Percentiles rank a stretch among this genome's conserved stretches.
phyloP scores from a whole-genome alignment of 148 eudicot species.

The Cornus florida region DNA sequence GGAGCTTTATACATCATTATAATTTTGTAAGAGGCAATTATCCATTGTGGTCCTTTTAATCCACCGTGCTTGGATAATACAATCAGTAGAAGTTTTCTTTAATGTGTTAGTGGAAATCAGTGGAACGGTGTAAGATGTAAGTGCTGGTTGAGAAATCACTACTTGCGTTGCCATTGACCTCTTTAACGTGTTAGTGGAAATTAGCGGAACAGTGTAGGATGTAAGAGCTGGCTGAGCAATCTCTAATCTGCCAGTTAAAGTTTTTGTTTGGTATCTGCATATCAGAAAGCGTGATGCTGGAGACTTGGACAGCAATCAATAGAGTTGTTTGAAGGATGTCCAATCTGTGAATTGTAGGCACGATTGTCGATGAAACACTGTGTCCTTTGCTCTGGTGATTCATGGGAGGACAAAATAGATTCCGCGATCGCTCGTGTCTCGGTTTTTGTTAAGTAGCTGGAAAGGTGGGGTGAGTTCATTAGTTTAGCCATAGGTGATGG shows the following conservation, averaged over 20 bases:
- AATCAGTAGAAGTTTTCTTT: neutral
- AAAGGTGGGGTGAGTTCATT: neutral
- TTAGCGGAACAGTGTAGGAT: neutral
- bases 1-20: neutral
- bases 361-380: neutral
- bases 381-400: neutral
- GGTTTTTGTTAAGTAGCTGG: neutral
- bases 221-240: neutral
- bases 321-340: neutral
- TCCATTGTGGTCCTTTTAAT: no score
- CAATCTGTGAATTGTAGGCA: neutral
- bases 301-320: neutral
- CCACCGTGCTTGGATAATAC: no score
- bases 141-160: neutral
- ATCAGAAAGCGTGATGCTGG: neutral
- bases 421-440: neutral
- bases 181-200: neutral
- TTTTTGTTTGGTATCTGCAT: neutral
- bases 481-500: neutral
- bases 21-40: neutral
- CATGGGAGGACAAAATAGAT: neutral
- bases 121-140: neutral
- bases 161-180: no score
- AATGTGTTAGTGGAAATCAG: neutral
- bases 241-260: neutral